These are phyloP conservation scores for Camellia japonica DNA, from an alignment of 148 eudicot species.

Conservation along the genomic window DNA sequence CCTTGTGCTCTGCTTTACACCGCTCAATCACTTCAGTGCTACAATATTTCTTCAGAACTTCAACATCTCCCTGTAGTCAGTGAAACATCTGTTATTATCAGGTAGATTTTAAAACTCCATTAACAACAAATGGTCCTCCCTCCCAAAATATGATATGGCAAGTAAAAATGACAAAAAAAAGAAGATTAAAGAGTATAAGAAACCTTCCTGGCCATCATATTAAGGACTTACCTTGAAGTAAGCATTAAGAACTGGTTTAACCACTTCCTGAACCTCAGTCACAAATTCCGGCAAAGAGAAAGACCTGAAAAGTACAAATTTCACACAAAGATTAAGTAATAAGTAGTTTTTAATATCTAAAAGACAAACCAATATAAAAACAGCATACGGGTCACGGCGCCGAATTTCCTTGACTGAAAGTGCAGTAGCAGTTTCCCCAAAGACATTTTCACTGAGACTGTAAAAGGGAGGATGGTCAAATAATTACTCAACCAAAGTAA, in stretches of 20 bases:
- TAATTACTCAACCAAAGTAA: not conserved
- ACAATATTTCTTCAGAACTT: slow-evolving; percentile 70
- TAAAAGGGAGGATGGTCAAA: slow-evolving; percentile 18
- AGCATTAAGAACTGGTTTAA: slow-evolving; percentile 75
- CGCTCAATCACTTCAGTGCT: slow-evolving; percentile 74
- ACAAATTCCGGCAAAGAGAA: slow-evolving; percentile 90
- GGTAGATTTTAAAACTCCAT: not conserved
- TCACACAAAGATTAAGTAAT: not conserved
- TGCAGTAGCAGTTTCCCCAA: slow-evolving; percentile 79
- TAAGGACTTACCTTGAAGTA: slow-evolving; percentile 56
- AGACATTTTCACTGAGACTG: slow-evolving; percentile 77
- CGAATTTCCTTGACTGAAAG: slow-evolving; percentile 83
- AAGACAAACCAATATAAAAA: not conserved
- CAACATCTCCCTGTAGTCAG: slow-evolving; percentile 57
- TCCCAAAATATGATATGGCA: not conserved
- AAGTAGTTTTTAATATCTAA: not conserved
- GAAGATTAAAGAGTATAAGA: not conserved
- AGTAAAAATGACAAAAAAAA: not conserved
- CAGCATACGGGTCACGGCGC: slow-evolving; percentile 78
- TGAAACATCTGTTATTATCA: not conserved
- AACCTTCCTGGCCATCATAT: not conserved
- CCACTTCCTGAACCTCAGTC: slow-evolving; percentile 79
- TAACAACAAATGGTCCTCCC: not conserved
- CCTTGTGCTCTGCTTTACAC: slow-evolving; percentile 79
- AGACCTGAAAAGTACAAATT: slow-evolving; percentile 32